Conservation (phyloP, 768 basidiomycete species). For the Fistulinella prunicolor region DNA sequence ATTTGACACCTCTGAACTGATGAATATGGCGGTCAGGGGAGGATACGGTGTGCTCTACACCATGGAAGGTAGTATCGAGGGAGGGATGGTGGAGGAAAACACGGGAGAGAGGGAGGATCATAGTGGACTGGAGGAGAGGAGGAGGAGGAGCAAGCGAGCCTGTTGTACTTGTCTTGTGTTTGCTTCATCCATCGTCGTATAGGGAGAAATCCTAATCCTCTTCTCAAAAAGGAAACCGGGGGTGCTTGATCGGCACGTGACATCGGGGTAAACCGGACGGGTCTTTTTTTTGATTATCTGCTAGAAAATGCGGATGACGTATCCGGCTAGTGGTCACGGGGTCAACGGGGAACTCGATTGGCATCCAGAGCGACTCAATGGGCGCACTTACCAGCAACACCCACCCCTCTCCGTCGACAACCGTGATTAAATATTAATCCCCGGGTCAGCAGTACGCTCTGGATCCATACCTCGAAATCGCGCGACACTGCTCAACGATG, state of each 20-base stretch:
- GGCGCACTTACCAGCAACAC: not conserved
- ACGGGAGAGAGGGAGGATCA: constrained; percentile 30
- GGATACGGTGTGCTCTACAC: constrained; percentile 60
- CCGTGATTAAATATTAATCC: not conserved
- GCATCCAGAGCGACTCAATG: not conserved
- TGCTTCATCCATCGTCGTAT: constrained; percentile 22
- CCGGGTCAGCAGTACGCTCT: constrained; percentile 6
- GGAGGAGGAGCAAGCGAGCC: not conserved
- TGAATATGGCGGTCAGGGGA: constrained; percentile 54
- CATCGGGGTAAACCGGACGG: constrained; percentile 16
- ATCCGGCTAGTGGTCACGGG: constrained; percentile 7
- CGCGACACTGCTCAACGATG: constrained; percentile 8
- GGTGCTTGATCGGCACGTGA: constrained; percentile 25
- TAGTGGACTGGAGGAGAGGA: constrained; percentile 11
- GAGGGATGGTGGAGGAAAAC: constrained; percentile 45
- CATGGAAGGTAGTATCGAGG: constrained; percentile 64
- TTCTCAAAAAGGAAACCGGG: constrained; percentile 23
- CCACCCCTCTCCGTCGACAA: not conserved
- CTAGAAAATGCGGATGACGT: constrained; percentile 7
- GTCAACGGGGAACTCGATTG: constrained; percentile 13
- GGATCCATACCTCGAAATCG: constrained; percentile 12
- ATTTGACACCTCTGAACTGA: constrained; percentile 78
- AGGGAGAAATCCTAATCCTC: constrained; percentile 20
- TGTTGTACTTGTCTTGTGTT: constrained; percentile 19
- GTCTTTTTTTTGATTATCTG: not conserved